Evolutionary conservation across 225 moss, liverwort and hornwort genomes (phyloP), one percentile per base, ranked within the genome.

Genomic region (Pseudoscleropodium purum): DNA sequence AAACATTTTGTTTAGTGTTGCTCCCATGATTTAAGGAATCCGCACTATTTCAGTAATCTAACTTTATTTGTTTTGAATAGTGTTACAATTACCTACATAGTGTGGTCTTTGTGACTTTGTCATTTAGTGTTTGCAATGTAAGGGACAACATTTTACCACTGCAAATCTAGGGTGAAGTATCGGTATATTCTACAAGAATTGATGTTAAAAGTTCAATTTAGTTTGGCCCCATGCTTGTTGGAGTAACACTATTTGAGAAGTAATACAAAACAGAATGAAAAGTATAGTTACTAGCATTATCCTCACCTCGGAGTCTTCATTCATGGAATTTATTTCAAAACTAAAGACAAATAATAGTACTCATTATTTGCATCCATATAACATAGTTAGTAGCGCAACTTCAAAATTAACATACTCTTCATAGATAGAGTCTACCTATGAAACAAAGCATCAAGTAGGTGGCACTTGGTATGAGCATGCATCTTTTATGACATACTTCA

Each of bases 41-140:
- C 8, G 2, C 41, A 26, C 8, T 41, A 37, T 24, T 41, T 70
- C 0, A 25, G 0, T 25, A 15, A 41, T 70, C 0, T 0, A 14
- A 10, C 25, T 14, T 7, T 39, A 19, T 25, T 14, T 4, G 15
- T 1, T 39, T 70, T 70, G 5, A 70, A 70, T 70, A 39, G 25
- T 39, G 0, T 14, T 70, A 14, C 2, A 39, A 39, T 24, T 70
- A 70, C 8, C 0, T 14, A 1, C 14, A 41, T 70, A 39, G 15
- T 39, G 15, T 41, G 25, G 14, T 14, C 11, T 70, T 39, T 70
- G 24, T 0, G 14, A 8, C 11, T 70, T 39, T 70, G 24, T 0
- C 25, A 39, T 39, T 21, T 13, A 1, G 5, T 13, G 1, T 69
- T n/a, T 69, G 7, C n/a, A 69, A 69, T 23, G 6, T 7, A 39